Conservation (phyloP, 1,284 basidiomycete species). For the Puccinia polysora region DNA sequence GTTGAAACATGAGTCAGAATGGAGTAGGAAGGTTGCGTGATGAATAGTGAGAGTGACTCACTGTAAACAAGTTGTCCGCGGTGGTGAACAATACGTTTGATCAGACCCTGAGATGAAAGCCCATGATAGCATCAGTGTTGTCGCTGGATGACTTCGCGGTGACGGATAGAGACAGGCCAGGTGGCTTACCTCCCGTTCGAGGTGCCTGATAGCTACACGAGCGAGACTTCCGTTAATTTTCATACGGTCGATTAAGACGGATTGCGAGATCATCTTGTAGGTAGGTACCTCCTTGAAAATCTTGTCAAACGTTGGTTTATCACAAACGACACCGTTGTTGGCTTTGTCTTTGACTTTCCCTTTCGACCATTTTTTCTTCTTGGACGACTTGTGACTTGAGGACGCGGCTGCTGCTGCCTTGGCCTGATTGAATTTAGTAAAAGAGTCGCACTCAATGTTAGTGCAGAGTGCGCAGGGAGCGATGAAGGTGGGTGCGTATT, state of each 20-base stretch:
- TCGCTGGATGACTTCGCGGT: not conserved
- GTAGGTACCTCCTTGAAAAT: constrained; percentile 99
- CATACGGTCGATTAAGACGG: constrained; percentile 90
- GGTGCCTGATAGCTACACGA: constrained; percentile 82
- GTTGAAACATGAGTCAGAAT: not conserved
- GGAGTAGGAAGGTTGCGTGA: not conserved
- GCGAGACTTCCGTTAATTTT: constrained; percentile 95
- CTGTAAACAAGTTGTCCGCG: constrained; percentile 90
- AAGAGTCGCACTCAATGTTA: no score
- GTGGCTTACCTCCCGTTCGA: constrained; percentile 76
- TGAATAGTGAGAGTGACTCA: constrained; percentile 49
- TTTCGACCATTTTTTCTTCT: constrained; percentile 99
- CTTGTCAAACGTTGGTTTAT: constrained; percentile 71
- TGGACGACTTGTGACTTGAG: constrained; percentile 72
- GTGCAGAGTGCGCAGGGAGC: no score
- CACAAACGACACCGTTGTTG: constrained; percentile 76
- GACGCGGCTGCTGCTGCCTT: constrained; percentile 56
- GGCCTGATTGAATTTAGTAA: constrained; percentile 15
- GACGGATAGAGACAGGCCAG: not conserved
- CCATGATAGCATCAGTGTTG: no score
- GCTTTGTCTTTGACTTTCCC: constrained; percentile 57
- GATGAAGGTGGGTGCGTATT: no score
- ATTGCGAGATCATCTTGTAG: constrained; percentile 97
- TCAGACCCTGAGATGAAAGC: constrained; percentile 56
- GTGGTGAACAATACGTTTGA: constrained; percentile 97